Evolutionary conservation across 805 yeast genomes (phyloP), one percentile per base, ranked within the genome.

Genomic region (Jamesozyma hellenica): DNA sequence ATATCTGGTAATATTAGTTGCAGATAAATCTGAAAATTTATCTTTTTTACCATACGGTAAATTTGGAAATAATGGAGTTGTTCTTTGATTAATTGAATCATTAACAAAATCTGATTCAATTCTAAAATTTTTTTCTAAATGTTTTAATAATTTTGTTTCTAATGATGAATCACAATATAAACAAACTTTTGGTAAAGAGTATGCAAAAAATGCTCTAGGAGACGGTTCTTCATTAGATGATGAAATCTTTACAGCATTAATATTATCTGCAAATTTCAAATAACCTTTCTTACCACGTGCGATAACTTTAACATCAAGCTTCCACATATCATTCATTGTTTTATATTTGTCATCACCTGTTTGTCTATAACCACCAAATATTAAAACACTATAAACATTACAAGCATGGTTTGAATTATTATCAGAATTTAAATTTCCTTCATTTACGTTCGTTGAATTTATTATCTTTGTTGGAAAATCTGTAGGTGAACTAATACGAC

Each of bases 291-390:
- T 62, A 34, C 63, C 67, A 28, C 60, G 45, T 50, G 64, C 51
- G 32, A 53, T 44, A 29, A 70, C 56, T 1, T 64, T 56, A 4
- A 67, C 43, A 34, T 67, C 69, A 8, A 67, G 52, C 38, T 56
- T 62, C 72, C 72, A 67, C 34, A 67, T 42, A 48, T 67, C 72
- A 28, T 59, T 52, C 44, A 66, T 52, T 1, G 68, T 61, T 36
- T 61, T 60, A 38, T 57, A 65, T 15, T 46, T 43, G 30, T 57
- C 57, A 18, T 47, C 53, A 12, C 53, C 50, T 1, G 56, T 49
- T 32, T 61, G 56, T 34, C 58, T 56, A 50, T 68, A 74, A 1
- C 79, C 78, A 16, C 78, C 78, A 64, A 70, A 66, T 4, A 72
- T 61, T 31, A 66, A 17, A 16, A 55, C 49, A 3, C 56, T 48